Base-by-base conservation (phyloP, 805 yeast genomes). In the Sugiyamaella marilandica region DNA sequence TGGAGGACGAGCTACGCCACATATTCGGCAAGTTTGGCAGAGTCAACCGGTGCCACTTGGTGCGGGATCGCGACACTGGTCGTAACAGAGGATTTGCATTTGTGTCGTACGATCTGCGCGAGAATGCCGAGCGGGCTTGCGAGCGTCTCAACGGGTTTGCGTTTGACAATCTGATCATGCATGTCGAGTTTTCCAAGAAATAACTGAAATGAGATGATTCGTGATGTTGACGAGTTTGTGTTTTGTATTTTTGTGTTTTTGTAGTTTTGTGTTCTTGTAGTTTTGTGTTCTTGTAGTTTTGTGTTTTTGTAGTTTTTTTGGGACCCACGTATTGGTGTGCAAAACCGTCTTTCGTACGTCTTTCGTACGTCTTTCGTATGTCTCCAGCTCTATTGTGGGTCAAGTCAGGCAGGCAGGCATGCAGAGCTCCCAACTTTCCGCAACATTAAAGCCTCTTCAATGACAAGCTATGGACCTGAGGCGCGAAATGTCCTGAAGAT, bases 81-180 rank as follows among this genome's bases (percentile, higher is more conserved):
- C 85, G 84, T 71, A 87, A 96, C 44, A 86, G 89, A 74, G 99
- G 99, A 66, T 83, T 92, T 71, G 98, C 98, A 5, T 94, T 88
- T 71, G 95, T 91, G 59, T 84, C 92, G 55, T 80, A 78, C 55
- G 78, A 83, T 52, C 82, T 82, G 65, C 61, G 52, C 26, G 69
- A 71, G 53, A 74, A 73, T 61, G 99, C 98, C 43, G 84, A 86
- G 71, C 70, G 68, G 59, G 98, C 97, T 49, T 75, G 85, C 72
- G 83, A 85, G 57, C 68, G 68, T 57, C 78, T 90, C 71, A 79
- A 94, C 70, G 97, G 97, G 65, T 85, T 82, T 76, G 96, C 97
- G 78, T 86, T 85, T 79, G 87, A 85, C 80, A 86, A 84, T 65
- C 78, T 92, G 80, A 90, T 92, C 68, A 76, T 86, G 71, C 62